Conservation (phyloP, 805 yeast species). For the Myxozyma geophila region DNA sequence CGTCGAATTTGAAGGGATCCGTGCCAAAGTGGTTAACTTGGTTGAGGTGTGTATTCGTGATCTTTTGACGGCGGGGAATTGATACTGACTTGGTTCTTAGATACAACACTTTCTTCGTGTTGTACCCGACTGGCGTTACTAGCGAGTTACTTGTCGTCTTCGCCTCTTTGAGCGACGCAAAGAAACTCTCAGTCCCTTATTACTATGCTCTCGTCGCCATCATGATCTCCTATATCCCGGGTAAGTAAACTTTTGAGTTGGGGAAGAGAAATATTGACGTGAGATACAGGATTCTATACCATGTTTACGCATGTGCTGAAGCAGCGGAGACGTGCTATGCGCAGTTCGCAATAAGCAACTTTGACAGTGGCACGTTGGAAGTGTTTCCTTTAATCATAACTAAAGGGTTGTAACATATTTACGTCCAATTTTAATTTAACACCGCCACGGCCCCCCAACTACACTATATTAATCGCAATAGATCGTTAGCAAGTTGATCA, state of each 20-base stretch:
- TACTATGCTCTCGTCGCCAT: slow-evolving; percentile 60
- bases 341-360: background rate
- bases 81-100: slow-evolving; percentile 3
- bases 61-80: background rate
- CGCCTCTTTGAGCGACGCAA: slow-evolving; percentile 73
- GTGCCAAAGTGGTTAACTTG: slow-evolving; percentile 66
- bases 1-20: slow-evolving; percentile 61
- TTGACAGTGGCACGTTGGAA: background rate
- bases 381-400: background rate
- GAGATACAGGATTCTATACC: slow-evolving; percentile 57
- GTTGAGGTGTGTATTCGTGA: slow-evolving; percentile 53
- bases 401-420: background rate
- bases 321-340: slow-evolving; percentile 75
- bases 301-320: slow-evolving; percentile 85
- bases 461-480: slow-evolving; percentile 33
- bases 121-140: slow-evolving; percentile 92
- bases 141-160: slow-evolving; percentile 76
- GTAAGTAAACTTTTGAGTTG: slow-evolving; percentile 43
- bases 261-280: background rate
- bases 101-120: slow-evolving; percentile 77
- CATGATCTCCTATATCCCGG: slow-evolving; percentile 78
- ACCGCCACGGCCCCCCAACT: too few species aligned
- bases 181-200: slow-evolving; percentile 51
- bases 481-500: slow-evolving; percentile 44
- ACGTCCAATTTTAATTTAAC: background rate